Evolutionary conservation across 345 rosid species (phyloP).

Genomic region (Arabidopsis thaliana): DNA sequence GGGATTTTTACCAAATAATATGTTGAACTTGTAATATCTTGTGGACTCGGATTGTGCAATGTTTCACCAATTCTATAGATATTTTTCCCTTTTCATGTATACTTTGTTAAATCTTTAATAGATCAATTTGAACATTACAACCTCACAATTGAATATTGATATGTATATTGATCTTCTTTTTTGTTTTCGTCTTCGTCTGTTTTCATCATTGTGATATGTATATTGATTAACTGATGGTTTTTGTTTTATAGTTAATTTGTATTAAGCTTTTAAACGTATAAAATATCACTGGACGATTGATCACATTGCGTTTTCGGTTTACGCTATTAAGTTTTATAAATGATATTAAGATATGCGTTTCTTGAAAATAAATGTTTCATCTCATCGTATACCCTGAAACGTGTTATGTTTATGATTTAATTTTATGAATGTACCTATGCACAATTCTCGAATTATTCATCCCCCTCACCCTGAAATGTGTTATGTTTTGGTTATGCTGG

Average conservation of each 20-base stretch:
- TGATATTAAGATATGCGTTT: background rate
- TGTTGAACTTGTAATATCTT: constrained; percentile 35
- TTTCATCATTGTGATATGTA: background rate
- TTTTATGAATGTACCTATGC: background rate
- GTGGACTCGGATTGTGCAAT: constrained; percentile 18
- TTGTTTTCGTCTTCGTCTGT: background rate
- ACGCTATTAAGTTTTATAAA: background rate
- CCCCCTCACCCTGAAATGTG: constrained; percentile 14
- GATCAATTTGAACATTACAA: background rate
- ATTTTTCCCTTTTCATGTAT: background rate
- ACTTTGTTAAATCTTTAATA: background rate
- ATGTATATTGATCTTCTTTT: background rate
- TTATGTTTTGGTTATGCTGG: background rate
- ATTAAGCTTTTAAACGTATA: background rate
- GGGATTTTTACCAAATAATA: constrained; percentile 24
- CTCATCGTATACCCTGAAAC: background rate
- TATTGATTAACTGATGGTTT: background rate
- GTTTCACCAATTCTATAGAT: constrained; percentile 1
- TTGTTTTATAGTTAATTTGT: background rate
- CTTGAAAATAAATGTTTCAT: background rate
- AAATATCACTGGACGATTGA: background rate
- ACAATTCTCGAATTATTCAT: background rate
- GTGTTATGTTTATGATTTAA: background rate
- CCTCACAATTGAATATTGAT: background rate
- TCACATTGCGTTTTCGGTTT: background rate